Evolutionary conservation across 2,329 filamentous ascomycete genomes (phyloP), one percentile per base, ranked within the genome.

Genomic region (Hysterium pulicare): DNA sequence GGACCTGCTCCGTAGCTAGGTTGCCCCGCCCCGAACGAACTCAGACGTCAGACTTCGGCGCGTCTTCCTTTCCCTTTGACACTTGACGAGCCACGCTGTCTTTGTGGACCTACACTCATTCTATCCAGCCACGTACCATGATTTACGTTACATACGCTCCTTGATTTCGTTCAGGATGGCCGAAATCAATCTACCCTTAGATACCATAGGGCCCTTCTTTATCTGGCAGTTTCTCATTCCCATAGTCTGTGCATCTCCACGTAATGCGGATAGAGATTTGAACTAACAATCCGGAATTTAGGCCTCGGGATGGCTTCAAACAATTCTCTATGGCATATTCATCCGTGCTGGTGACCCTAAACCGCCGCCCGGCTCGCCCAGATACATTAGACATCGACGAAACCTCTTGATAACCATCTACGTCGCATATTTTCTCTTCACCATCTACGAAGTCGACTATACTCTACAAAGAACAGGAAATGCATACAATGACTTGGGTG

Each of bases 371-470:
- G 80, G 87, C 65, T 75, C 78, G n/a, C 76, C 82, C 2, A 82
- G 82, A 51, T 87, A 81, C 64, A 74, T 77, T 49, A 76, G 78
- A 44, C 87, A 97, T 71, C 84, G 89, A 46, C 86, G 86, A 44
- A 80, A 82, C 55, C 91, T 96, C 63, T 83, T 93, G 64, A 84
- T 91, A 61, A 73, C 84, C 54, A 87, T 97, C 58, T 84, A 97
- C 38, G 74, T 84, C 37, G 71, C 80, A 47, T 98, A 97, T 71
- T 86, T 97, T 28, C 70, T 85, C 51, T 96, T 95, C 75, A 95
- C 90, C 35, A 82, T 97, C 57, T 93, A 90, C 71, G 91, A 97
- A 71, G 86, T 89, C 58, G 87, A 95, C 75, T 82, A 87, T 71
- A 82, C 88, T 49, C 76, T 95, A 21, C 84, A 81, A 49, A 72